Evolutionary conservation across 2,329 filamentous ascomycete species (phyloP).

Genomic region (Aquanectria penicillioides): DNA sequence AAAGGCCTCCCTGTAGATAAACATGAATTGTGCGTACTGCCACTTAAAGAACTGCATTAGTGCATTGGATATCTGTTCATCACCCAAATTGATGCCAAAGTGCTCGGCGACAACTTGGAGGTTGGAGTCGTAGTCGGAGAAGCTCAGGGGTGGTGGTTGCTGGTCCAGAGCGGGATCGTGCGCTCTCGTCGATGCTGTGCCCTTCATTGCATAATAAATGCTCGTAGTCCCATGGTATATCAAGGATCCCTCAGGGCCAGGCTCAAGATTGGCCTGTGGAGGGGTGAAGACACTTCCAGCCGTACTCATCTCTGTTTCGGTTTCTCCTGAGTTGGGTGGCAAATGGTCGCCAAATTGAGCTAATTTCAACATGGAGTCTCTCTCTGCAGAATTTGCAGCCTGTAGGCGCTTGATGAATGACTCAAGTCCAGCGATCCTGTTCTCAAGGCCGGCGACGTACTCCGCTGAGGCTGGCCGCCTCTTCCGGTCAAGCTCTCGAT

Average conservation of each 20-base stretch:
- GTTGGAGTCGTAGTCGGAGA: slow-evolving; percentile 21
- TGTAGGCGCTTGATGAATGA: slow-evolving; percentile 16
- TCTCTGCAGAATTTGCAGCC: slow-evolving; percentile 7
- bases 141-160: slow-evolving; percentile 1
- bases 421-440: slow-evolving; percentile 31
- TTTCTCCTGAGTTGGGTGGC: neutral
- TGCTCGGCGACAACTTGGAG: slow-evolving; percentile 33
- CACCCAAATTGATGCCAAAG: slow-evolving; percentile 36
- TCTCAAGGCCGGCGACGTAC: slow-evolving; percentile 35
- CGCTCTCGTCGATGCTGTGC: slow-evolving; percentile 1
- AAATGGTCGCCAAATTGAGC: slow-evolving; percentile 9
- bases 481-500: slow-evolving; percentile 19
- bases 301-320: neutral
- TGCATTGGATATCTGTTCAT: slow-evolving; percentile 26
- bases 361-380: slow-evolving; percentile 4
- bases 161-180: neutral
- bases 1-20: slow-evolving; percentile 44
- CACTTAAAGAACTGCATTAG: slow-evolving; percentile 42
- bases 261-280: slow-evolving; percentile 16
- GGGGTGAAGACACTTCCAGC: neutral
- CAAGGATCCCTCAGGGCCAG: slow-evolving; percentile 22
- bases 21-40: slow-evolving; percentile 45
- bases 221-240: slow-evolving; percentile 36
- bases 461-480: slow-evolving; percentile 26
- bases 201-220: slow-evolving; percentile 34